Conservation (phyloP, 2,329 filamentous ascomycete genomes). For the Atkinsonella texensis region DNA sequence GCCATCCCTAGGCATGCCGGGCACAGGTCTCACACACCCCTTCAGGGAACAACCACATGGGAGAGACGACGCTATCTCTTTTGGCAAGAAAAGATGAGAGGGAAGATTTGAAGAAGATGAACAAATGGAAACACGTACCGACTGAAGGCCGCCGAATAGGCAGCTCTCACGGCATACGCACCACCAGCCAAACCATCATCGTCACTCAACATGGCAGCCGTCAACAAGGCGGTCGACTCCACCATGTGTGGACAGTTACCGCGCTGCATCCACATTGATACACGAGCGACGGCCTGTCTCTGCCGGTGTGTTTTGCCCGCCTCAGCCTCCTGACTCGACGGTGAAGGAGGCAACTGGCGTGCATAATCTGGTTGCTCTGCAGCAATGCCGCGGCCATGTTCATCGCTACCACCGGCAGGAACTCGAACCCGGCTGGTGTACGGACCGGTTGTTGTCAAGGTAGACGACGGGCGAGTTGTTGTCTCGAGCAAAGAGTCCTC, state of each 20-base stretch:
- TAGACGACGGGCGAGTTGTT: background rate
- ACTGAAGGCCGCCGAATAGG: slow-evolving; percentile 65
- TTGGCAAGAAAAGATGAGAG: background rate
- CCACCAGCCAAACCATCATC: slow-evolving; percentile 30
- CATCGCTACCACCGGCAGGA: background rate
- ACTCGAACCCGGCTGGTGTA: background rate
- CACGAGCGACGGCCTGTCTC: slow-evolving; percentile 41
- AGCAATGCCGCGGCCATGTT: background rate
- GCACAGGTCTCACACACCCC: background rate
- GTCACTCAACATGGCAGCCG: slow-evolving; percentile 57
- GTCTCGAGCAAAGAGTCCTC: background rate
- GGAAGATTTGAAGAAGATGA: background rate
- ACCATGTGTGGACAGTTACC: slow-evolving; percentile 67
- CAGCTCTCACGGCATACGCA: slow-evolving; percentile 49
- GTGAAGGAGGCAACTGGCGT: slow-evolving; percentile 1
- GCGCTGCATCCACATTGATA: slow-evolving; percentile 59
- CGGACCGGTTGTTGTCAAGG: background rate
- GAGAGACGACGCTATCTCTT: background rate
- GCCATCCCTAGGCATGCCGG: background rate
- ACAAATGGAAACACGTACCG: slow-evolving; percentile 35
- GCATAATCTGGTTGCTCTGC: background rate
- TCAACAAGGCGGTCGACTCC: slow-evolving; percentile 64
- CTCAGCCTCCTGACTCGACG: background rate
- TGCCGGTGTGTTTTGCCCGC: slow-evolving; percentile 17
- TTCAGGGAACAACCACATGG: background rate